Evolutionary conservation across 176 grass and related monocot genomes (phyloP), one percentile per base, ranked within the genome.

Genomic region (Avena eriantha): DNA sequence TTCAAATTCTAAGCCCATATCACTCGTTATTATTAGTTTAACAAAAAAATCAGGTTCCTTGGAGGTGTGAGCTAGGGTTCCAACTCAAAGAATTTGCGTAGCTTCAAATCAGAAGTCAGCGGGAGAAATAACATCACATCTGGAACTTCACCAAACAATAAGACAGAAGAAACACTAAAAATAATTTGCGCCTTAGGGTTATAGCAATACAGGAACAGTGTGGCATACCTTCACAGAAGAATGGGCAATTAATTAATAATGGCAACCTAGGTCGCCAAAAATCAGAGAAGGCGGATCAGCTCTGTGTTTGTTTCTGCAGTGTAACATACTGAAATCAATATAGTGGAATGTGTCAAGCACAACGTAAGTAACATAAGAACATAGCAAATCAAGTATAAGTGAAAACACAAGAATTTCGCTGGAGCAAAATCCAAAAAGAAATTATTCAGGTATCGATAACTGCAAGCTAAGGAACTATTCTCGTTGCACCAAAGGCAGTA

Each of bases 321-420:
- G 34, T 15, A 49, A 48, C 13, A 5, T 69, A 39, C 31, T 82
- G 71, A 84, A 84, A 84, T 33, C 23, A 76, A 74, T 33, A 84
- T 33, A 84, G 56, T 74, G 43, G 26, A 84, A 63, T 18, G 14
- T 50, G 53, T 76, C 56, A 84, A 61, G 17, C 29, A 57, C 70
- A 34, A 47, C 46, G 69, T 59, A 59, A 83, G 58, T 24, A 74
- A 16, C 24, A 31, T 4, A 76, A 74, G 58, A 47, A 61, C 58
- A 22, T 59, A 53, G 46, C 73, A 39, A 69, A 19, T 14, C 16
- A 66, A 67, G 29, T 81, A 81, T 2, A 61, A 81, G 45, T 51
- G 10, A 33, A 82, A 50, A 55, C 24, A 81, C 16, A 49, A 69
- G 46, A 82, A 50, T 39, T 68, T 34, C 13, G 8, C 23, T 50